Evolutionary conservation across 176 grass and related monocot species (phyloP).

Genomic region (Aegilops longissima): DNA sequence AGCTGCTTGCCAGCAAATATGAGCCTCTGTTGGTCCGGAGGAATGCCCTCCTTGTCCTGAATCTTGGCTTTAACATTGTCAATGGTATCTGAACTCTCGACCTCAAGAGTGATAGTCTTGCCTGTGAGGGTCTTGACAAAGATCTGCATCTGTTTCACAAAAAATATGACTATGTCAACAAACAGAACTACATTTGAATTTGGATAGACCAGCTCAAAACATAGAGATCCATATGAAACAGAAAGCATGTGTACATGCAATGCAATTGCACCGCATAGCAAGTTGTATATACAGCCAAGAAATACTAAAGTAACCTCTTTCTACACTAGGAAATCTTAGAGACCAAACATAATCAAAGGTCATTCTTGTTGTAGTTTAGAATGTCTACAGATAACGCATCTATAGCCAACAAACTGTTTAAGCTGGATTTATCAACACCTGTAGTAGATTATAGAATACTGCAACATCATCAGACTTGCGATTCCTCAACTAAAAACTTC

Average conservation of each 20-base stretch:
- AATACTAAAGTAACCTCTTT: background rate
- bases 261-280: background rate
- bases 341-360: background rate
- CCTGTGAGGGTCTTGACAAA: slow-evolving; percentile 61
- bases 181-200: background rate
- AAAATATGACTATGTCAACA: background rate
- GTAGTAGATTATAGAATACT: background rate
- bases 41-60: slow-evolving; percentile 79
- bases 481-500: background rate
- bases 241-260: background rate
- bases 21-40: slow-evolving; percentile 54
- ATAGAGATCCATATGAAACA: background rate
- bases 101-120: slow-evolving; percentile 54
- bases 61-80: slow-evolving; percentile 79
- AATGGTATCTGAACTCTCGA: slow-evolving; percentile 52
- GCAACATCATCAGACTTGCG: background rate
- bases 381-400: background rate
- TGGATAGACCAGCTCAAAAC: background rate
- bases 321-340: background rate
- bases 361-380: background rate
- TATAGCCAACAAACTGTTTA: background rate
- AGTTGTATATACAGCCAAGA: background rate
- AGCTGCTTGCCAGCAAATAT: slow-evolving; percentile 72
- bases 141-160: slow-evolving; percentile 41
- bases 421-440: background rate